These are phyloP conservation scores for Hypoxylon sp. DNA, from an alignment of 2,329 filamentous ascomycete species.

Conservation along the genomic window DNA sequence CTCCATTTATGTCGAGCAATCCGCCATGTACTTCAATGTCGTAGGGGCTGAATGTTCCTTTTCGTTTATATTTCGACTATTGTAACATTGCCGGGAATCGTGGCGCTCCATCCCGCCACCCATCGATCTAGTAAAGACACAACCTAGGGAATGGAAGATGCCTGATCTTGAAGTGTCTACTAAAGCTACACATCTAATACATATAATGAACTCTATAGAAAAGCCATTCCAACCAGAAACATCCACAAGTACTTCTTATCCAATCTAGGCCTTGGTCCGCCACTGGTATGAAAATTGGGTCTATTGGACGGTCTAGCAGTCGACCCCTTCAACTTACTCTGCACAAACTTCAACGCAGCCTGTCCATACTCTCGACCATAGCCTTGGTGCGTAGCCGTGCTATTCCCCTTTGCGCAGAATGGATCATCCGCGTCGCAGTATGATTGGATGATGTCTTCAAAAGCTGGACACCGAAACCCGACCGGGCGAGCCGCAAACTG, in stretches of 20 bases:
- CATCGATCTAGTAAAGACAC: no score
- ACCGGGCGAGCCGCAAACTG: conserved; percentile 69
- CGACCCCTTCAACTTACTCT: conserved; percentile 58
- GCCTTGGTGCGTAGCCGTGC: conserved; percentile 66
- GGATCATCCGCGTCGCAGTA: conserved; percentile 72
- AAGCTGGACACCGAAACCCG: conserved; percentile 65
- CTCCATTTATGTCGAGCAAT: no score
- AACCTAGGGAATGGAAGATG: no score
- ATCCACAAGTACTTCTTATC: conserved; percentile 8
- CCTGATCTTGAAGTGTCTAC: no score
- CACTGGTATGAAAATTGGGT: conserved; percentile 2
- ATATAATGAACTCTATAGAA: conserved; percentile 1
- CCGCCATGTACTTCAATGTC: no score
- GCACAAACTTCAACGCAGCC: conserved; percentile 68
- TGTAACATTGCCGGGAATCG: no score
- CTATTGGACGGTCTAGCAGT: neutral
- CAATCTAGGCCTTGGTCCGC: neutral
- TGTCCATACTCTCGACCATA: conserved; percentile 69
- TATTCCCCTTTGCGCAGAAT: conserved; percentile 71
- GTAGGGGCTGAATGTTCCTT: no score
- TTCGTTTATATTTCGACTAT: no score
- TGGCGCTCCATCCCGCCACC: no score
- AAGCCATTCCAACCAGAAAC: conserved; percentile 9
- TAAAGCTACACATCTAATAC: no score
- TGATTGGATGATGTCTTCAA: conserved; percentile 63